These are phyloP conservation scores for Schizosaccharomyces pombe DNA, from an alignment of 805 yeast genomes.

Conservation along the genomic window DNA sequence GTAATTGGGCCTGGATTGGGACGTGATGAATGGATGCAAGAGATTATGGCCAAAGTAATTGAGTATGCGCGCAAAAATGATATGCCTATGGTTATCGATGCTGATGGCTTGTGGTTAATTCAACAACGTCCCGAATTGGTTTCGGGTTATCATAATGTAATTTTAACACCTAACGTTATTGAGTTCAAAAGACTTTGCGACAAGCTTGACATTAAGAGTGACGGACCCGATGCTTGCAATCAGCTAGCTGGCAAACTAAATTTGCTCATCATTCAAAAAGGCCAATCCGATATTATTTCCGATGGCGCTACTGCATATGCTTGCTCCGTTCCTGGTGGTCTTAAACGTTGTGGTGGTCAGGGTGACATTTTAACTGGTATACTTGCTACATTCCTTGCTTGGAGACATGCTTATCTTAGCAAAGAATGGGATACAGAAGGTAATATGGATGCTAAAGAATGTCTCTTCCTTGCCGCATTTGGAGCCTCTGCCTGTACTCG, in stretches of 20 bases:
- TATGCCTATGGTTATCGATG: conserved; percentile 65
- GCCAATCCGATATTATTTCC: conserved; percentile 40
- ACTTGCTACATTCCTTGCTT: conserved; percentile 57
- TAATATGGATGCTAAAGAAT: conserved; percentile 15
- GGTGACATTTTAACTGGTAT: conserved; percentile 84
- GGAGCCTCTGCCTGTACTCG: conserved; percentile 54
- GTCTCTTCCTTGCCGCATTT: conserved; percentile 25
- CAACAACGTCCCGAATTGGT: conserved; percentile 33
- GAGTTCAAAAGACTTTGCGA: conserved; percentile 52
- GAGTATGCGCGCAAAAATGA: conserved; percentile 30
- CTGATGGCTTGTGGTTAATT: conserved; percentile 60
- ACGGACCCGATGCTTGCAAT: conserved; percentile 11
- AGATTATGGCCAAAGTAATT: conserved; percentile 33
- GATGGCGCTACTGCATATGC: conserved; percentile 22
- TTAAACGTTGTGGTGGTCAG: conserved; percentile 81
- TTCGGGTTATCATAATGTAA: conserved; percentile 31
- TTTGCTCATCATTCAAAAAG: conserved; percentile 51
- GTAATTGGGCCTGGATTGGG: conserved; percentile 92
- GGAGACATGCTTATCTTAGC: conserved; percentile 45
- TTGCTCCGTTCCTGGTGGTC: conserved; percentile 35
- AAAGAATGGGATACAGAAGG: conserved; percentile 29
- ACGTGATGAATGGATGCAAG: conserved; percentile 45
- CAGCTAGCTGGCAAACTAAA: conserved; percentile 28
- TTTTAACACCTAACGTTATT: conserved; percentile 72
- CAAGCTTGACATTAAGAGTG: conserved; percentile 13